phyloP scores from a whole-genome alignment of 2,329 filamentous ascomycete genomes.

The Fusarium drepaniforme region DNA sequence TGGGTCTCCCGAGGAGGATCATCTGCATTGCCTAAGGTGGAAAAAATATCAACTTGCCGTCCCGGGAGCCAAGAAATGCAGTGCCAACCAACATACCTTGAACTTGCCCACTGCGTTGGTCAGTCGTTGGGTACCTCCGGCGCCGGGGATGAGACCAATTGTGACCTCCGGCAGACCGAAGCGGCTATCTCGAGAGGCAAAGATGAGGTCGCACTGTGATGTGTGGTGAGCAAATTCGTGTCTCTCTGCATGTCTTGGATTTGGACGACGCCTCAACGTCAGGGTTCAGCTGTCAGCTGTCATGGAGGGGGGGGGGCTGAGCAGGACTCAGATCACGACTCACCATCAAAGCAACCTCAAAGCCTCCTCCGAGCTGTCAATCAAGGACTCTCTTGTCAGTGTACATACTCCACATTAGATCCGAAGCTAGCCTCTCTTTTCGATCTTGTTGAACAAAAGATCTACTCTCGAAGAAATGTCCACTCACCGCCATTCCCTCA shows the following conservation, averaged over 20 bases:
- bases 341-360: slow-evolving; percentile 62
- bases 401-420: slow-evolving; percentile 9
- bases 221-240: neutral
- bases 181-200: slow-evolving; percentile 50
- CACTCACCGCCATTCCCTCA: slow-evolving; percentile 62
- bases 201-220: slow-evolving; percentile 54
- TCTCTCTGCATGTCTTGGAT: neutral
- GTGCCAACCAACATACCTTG: slow-evolving; percentile 43
- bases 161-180: slow-evolving; percentile 56
- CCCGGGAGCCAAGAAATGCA: neutral
- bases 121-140: slow-evolving; percentile 55
- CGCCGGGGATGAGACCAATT: slow-evolving; percentile 56
- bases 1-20: slow-evolving; percentile 46
- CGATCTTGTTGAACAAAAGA: neutral
- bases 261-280: neutral
- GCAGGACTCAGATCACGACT: slow-evolving; percentile 18
- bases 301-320: neutral
- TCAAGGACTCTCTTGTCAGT: slow-evolving; percentile 11
- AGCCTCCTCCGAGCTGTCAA: slow-evolving; percentile 62
- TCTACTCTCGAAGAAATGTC: neutral
- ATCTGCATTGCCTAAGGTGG: slow-evolving; percentile 48
- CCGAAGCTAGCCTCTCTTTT: neutral
- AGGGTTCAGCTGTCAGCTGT: slow-evolving; percentile 7
- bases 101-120: slow-evolving; percentile 56
- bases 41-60: neutral